These are phyloP conservation scores for Emergomyces orientalis DNA, from an alignment of 2,329 filamentous ascomycete species.

Conservation along the genomic window DNA sequence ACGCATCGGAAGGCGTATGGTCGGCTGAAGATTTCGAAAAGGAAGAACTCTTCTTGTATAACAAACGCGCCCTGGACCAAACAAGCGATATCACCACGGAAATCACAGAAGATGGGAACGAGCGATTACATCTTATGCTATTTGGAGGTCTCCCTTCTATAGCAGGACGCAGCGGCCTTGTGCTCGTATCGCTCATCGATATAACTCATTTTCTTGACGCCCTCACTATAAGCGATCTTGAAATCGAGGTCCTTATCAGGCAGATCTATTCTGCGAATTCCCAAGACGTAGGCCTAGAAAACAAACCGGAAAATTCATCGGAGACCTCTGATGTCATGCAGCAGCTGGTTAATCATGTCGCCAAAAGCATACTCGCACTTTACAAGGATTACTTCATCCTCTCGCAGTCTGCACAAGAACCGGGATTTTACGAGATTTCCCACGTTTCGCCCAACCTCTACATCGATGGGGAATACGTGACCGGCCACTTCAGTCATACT, in stretches of 20 bases:
- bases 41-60: slow-evolving; percentile 21
- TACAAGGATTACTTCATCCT: slow-evolving; percentile 25
- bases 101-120: slow-evolving; percentile 19
- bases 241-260: slow-evolving; percentile 5
- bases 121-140: slow-evolving; percentile 21
- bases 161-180: slow-evolving; percentile 17
- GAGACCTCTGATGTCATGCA: slow-evolving; percentile 8
- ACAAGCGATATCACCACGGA: slow-evolving; percentile 21
- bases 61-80: slow-evolving; percentile 15
- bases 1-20: slow-evolving; percentile 19
- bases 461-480: slow-evolving; percentile 20
- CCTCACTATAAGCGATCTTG: slow-evolving; percentile 18
- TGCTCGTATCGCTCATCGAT: slow-evolving; percentile 22
- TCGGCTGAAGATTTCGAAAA: slow-evolving; percentile 17
- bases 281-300: not conserved
- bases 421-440: slow-evolving; percentile 23
- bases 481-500: slow-evolving; percentile 23
- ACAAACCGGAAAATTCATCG: not conserved
- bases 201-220: slow-evolving; percentile 23
- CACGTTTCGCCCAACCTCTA: slow-evolving; percentile 22
- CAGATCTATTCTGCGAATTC: not conserved
- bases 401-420: slow-evolving; percentile 18
- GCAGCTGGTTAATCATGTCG: slow-evolving; percentile 19
- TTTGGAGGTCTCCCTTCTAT: slow-evolving; percentile 19
- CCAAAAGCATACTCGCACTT: slow-evolving; percentile 18